A percentile compares a stretch with the other conserved stretches of the same genome.
These are phyloP conservation scores for Scalesia atractyloides DNA, from an alignment of 129 eudicot species.

Conservation along the genomic window DNA sequence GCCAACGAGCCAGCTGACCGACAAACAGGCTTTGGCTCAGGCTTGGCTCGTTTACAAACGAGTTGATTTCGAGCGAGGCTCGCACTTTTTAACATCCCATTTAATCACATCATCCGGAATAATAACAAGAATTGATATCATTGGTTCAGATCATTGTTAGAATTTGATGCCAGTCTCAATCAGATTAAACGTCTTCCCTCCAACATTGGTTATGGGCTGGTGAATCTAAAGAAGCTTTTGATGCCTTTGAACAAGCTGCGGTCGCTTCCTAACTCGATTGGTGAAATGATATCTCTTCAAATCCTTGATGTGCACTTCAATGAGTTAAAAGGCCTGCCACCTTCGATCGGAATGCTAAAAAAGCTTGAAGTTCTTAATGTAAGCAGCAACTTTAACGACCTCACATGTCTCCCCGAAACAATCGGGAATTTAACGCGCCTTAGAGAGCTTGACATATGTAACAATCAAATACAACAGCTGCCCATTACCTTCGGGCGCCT, in stretches of 20 bases:
- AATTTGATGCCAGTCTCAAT: conserved; percentile 86
- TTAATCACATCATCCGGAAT: neutral
- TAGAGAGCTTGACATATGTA: conserved; percentile 77
- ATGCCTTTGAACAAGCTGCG: conserved; percentile 77
- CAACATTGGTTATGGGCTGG: conserved; percentile 72
- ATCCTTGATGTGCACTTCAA: conserved; percentile 80
- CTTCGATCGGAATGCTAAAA: conserved; percentile 61
- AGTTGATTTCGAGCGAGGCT: neutral
- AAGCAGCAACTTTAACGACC: conserved; percentile 81
- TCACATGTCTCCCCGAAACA: conserved; percentile 70
- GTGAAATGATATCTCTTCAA: conserved; percentile 73
- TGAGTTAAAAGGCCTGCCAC: conserved; percentile 84
- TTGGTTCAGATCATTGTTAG: conserved; percentile 69
- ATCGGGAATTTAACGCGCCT: conserved; percentile 65
- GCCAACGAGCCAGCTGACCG: too few relatives aligned
- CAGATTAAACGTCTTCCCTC: conserved; percentile 68
- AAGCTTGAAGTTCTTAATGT: conserved; percentile 69
- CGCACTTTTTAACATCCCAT: neutral
- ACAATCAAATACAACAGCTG: conserved; percentile 79
- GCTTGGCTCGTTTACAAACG: too few relatives aligned
- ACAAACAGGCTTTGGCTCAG: too few relatives aligned
- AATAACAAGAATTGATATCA: neutral
- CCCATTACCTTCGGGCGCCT: conserved; percentile 80
- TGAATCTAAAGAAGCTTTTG: conserved; percentile 59
- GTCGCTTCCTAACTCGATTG: conserved; percentile 79